phyloP scores from a whole-genome alignment of 768 basidiomycete genomes.

The Boletus coccyginus region DNA sequence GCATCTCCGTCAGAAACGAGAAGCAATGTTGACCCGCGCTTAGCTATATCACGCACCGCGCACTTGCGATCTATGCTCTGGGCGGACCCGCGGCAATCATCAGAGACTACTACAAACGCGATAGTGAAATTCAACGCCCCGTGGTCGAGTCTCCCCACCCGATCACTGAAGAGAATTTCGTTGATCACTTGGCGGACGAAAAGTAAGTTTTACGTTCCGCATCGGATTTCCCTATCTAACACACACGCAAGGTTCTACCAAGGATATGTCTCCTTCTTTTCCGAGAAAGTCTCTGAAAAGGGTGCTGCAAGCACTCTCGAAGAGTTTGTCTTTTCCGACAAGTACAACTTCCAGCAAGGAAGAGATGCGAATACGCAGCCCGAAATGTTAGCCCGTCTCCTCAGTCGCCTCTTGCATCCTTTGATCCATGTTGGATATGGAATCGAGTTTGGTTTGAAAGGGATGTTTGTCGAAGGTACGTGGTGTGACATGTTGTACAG shows the following conservation, averaged over 20 bases:
- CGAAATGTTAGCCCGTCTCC: conserved; percentile 52
- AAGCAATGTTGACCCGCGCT: neutral
- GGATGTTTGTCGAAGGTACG: conserved; percentile 60
- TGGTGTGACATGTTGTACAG: no score
- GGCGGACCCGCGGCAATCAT: conserved; percentile 25
- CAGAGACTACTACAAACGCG: conserved; percentile 25
- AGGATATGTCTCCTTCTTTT: conserved; percentile 29
- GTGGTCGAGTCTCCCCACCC: conserved; percentile 23
- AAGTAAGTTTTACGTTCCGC: conserved; percentile 11
- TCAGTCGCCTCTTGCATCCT: conserved; percentile 53
- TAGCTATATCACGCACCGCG: conserved; percentile 33
- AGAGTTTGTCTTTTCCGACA: conserved; percentile 32
- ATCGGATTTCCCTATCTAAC: no score
- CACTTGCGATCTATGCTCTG: conserved; percentile 27
- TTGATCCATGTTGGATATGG: conserved; percentile 64
- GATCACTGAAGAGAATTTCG: conserved; percentile 24
- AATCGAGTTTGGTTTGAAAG: conserved; percentile 59
- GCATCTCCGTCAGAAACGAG: neutral
- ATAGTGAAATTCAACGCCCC: conserved; percentile 19
- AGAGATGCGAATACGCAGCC: conserved; percentile 32
- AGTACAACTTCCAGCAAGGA: conserved; percentile 23
- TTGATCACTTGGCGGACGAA: conserved; percentile 23
- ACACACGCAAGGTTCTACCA: no score
- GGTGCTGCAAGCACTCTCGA: conserved; percentile 19
- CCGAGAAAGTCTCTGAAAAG: conserved; percentile 11